phyloP scores from a whole-genome alignment of 2,329 filamentous ascomycete species.

The Phialocephala subalpina region DNA sequence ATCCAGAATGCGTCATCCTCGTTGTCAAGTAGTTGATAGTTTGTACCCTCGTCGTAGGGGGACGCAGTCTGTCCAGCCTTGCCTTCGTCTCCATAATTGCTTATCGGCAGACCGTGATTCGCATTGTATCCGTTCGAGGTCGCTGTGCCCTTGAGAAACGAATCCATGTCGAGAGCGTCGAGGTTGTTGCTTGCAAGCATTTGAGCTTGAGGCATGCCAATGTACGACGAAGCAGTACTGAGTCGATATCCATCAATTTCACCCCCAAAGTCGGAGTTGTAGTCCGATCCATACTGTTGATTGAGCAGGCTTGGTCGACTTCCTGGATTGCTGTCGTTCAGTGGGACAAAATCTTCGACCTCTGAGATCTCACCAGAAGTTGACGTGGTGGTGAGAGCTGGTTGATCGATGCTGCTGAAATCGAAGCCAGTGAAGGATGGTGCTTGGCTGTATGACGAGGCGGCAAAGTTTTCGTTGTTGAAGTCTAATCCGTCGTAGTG shows the following conservation, averaged over 20 bases:
- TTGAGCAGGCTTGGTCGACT: conserved; percentile 48
- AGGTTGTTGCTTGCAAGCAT: conserved; percentile 56
- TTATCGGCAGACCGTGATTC: conserved; percentile 35
- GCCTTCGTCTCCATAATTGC: conserved; percentile 39
- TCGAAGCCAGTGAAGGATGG: conserved; percentile 62
- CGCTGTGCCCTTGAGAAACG: conserved; percentile 55
- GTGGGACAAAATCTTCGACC: conserved; percentile 63
- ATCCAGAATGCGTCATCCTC: conserved; percentile 55
- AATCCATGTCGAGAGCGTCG: conserved; percentile 61
- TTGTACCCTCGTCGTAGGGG: conserved; percentile 46
- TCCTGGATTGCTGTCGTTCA: conserved; percentile 47
- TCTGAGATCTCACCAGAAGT: conserved; percentile 74
- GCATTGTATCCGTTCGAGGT: conserved; percentile 27
- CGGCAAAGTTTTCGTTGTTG: conserved; percentile 57
- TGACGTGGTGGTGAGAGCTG: conserved; percentile 63
- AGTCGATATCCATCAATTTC: conserved; percentile 58
- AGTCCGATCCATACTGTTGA: conserved; percentile 48
- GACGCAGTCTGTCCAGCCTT: conserved; percentile 53
- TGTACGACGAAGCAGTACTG: conserved; percentile 55
- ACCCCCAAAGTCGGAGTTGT: conserved; percentile 48
- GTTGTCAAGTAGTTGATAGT: conserved; percentile 51
- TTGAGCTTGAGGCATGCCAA: conserved; percentile 55
- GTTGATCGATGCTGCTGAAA: conserved; percentile 62
- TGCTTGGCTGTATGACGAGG: conserved; percentile 63
- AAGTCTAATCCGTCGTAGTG: conserved; percentile 60